Evolutionary conservation across 75 land plant genomes (phyloP).

Genomic region (Isoetes taiwanensis): DNA sequence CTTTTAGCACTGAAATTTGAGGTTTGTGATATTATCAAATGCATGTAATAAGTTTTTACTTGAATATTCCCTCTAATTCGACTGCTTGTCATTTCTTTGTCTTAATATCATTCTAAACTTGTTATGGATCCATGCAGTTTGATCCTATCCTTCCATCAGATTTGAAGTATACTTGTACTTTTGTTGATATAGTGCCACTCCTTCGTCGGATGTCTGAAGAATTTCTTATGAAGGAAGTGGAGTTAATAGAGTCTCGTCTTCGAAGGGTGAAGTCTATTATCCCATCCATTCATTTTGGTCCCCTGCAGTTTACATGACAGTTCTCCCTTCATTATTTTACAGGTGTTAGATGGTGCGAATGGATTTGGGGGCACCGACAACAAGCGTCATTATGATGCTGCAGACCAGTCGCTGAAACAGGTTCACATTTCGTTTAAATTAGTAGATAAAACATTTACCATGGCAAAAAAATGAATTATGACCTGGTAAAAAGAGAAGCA

Average conservation of each 20-base stretch:
- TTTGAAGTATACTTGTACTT: constrained; percentile 42
- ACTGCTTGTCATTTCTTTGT: not conserved
- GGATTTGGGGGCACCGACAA: constrained; percentile 73
- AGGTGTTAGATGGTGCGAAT: constrained; percentile 86
- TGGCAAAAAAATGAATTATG: too few relatives aligned
- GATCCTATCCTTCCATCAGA: constrained; percentile 40
- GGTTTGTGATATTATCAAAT: constrained; percentile 25
- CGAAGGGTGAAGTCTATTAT: constrained; percentile 35
- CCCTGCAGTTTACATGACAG: not conserved
- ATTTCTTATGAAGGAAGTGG: constrained; percentile 49
- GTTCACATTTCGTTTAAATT: constrained; percentile 20
- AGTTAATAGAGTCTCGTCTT: constrained; percentile 31
- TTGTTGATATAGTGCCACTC: constrained; percentile 64
- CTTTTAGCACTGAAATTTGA: constrained; percentile 66
- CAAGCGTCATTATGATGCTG: constrained; percentile 46
- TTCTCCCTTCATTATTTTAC: not conserved
- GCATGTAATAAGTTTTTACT: constrained; percentile 6
- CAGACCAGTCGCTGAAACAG: constrained; percentile 53
- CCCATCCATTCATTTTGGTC: not conserved
- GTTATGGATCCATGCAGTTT: constrained; percentile 36
- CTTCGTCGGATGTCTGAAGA: constrained; percentile 47
- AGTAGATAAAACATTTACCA: too few relatives aligned
- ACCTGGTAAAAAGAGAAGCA: too few relatives aligned
- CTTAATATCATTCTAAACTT: not conserved
- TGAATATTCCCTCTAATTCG: not conserved